Evolutionary conservation across 352 stramenopile genomes (phyloP).

Genomic region (Phytophthora fragariaefolia): DNA sequence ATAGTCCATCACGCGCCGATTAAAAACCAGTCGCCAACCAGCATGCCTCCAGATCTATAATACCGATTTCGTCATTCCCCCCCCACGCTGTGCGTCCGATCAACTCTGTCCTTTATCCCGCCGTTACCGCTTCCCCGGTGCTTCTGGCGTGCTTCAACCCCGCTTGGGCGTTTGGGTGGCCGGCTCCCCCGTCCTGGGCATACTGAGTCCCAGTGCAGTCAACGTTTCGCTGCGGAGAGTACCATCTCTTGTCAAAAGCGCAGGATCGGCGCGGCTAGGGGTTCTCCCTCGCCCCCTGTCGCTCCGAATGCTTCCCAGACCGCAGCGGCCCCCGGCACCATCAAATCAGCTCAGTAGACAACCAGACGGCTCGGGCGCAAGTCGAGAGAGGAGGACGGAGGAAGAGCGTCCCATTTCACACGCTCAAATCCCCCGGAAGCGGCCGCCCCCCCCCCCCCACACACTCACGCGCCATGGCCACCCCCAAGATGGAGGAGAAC

Average conservation of each 20-base stretch:
- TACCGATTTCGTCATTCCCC: too few relatives aligned
- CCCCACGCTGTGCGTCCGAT: too few relatives aligned
- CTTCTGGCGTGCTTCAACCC: too few relatives aligned
- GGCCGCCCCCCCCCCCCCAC: background rate
- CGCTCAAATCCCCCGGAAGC: slow-evolving; percentile 20
- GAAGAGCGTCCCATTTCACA: background rate
- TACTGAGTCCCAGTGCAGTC: slow-evolving; percentile 9
- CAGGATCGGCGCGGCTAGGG: slow-evolving; percentile 21
- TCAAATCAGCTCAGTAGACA: slow-evolving; percentile 54
- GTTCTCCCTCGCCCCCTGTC: slow-evolving; percentile 36
- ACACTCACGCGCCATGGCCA: slow-evolving; percentile 50
- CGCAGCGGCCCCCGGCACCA: too few relatives aligned
- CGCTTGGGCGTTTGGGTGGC: too few relatives aligned
- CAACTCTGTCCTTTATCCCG: too few relatives aligned
- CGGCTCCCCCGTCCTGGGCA: background rate
- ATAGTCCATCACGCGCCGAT: too few relatives aligned
- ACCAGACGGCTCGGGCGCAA: slow-evolving; percentile 46
- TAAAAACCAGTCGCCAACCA: too few relatives aligned
- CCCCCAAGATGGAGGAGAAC: slow-evolving; percentile 85
- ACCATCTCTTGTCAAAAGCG: slow-evolving; percentile 21
- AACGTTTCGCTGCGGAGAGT: slow-evolving; percentile 11
- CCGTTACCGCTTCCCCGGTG: too few relatives aligned
- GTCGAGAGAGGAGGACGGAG: slow-evolving; percentile 18
- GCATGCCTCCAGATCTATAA: too few relatives aligned
- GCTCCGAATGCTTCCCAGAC: slow-evolving; percentile 32